Base-by-base conservation (phyloP, 352 stramenopile genomes). In the Thalassiosira mediterranea region DNA sequence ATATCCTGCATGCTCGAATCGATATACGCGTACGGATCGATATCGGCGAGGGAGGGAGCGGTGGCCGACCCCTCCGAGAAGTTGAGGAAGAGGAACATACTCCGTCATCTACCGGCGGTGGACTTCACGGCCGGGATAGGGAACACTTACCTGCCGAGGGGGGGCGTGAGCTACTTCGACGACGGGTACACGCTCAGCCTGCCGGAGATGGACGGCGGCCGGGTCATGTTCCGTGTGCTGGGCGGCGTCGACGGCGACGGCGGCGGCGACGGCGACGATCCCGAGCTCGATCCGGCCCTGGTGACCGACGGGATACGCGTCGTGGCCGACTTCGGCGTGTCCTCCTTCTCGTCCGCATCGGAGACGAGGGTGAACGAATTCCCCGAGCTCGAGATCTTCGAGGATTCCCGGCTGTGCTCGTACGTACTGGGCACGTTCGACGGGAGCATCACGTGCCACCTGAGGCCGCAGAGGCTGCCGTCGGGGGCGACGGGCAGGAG, bases 311-410 rank as follows among this genome's bases (percentile, higher is more conserved):
- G 87, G n/a, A 88, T 93, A 37, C 88, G 89, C 77, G 46, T 91
- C 10, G 72, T 90, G 46, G 76, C 78, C 34, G 81, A 93, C 68
- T 89, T 91, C 71, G 87, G 76, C 47, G 66, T 90, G 51, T 80
- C 53, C 28, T 86, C 79, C 7, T 83, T 93, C 48, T 62, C 80
- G 32, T 68, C 89, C 1, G 79, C 79, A 13, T 87, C 57, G 32
- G 83, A 93, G 68, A 88, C 81, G 25, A 84, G 74, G 51, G 74
- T 93, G 2, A 89, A 87, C 15, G 86, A 93, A 70, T 94, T 92
- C 81, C 86, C 88, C 0, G 88, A 94, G 34, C 74, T 94, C 2
- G 88, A 94, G 25, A 87, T 94, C 58, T 92, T 92, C 53, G 84
- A 94, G 47, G 83, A 79, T n/a, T 72, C 69, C 11, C 88, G 87